These are phyloP conservation scores for Eutrema japonicum DNA, from an alignment of 345 rosid species.

Conservation along the genomic window DNA sequence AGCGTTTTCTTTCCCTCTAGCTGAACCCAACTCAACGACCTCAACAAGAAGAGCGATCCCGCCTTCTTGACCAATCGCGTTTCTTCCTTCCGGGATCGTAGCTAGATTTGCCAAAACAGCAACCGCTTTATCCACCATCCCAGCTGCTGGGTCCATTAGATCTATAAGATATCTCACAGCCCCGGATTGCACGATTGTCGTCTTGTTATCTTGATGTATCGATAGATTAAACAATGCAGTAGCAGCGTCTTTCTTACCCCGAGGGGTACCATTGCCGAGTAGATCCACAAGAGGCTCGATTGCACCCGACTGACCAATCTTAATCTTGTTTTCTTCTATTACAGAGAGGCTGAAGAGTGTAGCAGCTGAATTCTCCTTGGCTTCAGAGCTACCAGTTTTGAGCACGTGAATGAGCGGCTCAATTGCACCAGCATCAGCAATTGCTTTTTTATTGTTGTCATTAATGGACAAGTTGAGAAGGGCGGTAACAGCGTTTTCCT, in stretches of 20 bases:
- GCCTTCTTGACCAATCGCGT: constrained; percentile 74
- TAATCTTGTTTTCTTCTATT: constrained; percentile 87
- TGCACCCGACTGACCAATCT: constrained; percentile 94
- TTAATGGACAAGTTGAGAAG: constrained; percentile 93
- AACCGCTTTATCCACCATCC: constrained; percentile 99
- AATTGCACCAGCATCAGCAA: constrained; percentile 87
- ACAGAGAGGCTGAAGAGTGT: constrained; percentile 97
- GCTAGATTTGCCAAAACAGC: constrained; percentile 96
- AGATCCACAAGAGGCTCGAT: constrained; percentile 86
- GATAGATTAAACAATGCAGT: constrained; percentile 97
- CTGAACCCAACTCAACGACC: constrained; percentile 96
- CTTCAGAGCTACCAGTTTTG: constrained; percentile 81
- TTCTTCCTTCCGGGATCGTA: constrained; percentile 76
- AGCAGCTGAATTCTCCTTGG: constrained; percentile 95
- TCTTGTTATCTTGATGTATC: constrained; percentile 90
- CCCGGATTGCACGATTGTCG: constrained; percentile 82
- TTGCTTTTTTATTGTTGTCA: constrained; percentile 80
- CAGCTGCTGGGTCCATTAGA: constrained; percentile 97
- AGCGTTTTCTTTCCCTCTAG: constrained; percentile 97
- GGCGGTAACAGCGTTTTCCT: constrained; percentile 91
- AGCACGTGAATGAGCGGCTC: constrained; percentile 88
- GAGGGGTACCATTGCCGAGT: constrained; percentile 82
- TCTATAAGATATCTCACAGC: constrained; percentile 90
- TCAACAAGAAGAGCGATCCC: constrained; percentile 90
- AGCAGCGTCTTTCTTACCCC: constrained; percentile 96